A percentile compares a stretch with the other conserved stretches of the same genome.
Conservation (phyloP, 2,329 filamentous ascomycete genomes). For the Pyricularia pennisetigena region DNA sequence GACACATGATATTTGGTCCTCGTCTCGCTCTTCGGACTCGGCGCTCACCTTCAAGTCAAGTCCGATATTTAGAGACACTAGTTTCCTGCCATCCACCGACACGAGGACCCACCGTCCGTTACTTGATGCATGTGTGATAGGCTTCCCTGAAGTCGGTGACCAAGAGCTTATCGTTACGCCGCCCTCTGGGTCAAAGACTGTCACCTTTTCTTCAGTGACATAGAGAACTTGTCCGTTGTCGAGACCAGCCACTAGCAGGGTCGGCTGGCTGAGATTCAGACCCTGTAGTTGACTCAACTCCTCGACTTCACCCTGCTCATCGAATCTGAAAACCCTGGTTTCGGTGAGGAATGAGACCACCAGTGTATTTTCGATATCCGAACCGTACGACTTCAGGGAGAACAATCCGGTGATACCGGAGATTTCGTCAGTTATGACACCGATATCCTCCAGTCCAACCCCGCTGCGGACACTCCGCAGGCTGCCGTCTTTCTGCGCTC, state of each 20-base stretch:
- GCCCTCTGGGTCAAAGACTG: conserved; percentile 52
- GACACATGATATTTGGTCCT: conserved; percentile 78
- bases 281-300: conserved; percentile 72
- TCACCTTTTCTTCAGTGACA: conserved; percentile 56
- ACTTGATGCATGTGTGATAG: conserved; percentile 70
- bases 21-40: conserved; percentile 49
- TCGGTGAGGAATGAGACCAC: conserved; percentile 75
- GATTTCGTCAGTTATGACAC: conserved; percentile 65
- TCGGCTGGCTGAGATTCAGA: conserved; percentile 58
- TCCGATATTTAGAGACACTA: conserved; percentile 58
- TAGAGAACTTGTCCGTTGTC: conserved; percentile 59
- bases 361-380: conserved; percentile 54
- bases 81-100: conserved; percentile 62
- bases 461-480: conserved; percentile 86
- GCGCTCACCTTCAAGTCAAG: conserved; percentile 46
- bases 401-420: conserved; percentile 65
- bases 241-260: conserved; percentile 61
- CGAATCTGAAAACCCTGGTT: conserved; percentile 74
- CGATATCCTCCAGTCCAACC: conserved; percentile 82
- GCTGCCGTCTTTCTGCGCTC: conserved; percentile 80
- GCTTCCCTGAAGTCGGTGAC: conserved; percentile 35
- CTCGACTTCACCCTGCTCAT: conserved; percentile 66
- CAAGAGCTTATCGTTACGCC: conserved; percentile 48
- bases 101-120: conserved; percentile 63
- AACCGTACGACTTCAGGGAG: conserved; percentile 44